phyloP scores from a whole-genome alignment of 1,139 yeast species.

The Yamadazyma jaroonii region DNA sequence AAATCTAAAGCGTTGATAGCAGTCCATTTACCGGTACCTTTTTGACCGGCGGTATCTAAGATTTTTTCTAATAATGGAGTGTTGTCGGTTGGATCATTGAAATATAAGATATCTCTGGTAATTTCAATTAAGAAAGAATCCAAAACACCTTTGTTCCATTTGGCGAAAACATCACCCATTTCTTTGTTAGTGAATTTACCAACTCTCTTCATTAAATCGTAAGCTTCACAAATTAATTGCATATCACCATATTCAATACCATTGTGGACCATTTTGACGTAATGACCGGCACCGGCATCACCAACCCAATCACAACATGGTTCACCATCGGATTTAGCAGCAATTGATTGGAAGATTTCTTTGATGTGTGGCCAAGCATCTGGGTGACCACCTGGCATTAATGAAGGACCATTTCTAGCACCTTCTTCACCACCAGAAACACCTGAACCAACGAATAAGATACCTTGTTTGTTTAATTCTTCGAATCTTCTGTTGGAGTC shows the following conservation, averaged over 20 bases:
- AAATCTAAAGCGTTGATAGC: slow-evolving; percentile 96
- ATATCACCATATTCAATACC: slow-evolving; percentile 99
- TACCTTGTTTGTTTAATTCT: slow-evolving; percentile 83
- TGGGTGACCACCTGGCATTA: slow-evolving; percentile 99
- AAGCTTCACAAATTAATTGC: slow-evolving; percentile 98
- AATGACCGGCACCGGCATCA: slow-evolving; percentile 98
- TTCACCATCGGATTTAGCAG: slow-evolving; percentile 97
- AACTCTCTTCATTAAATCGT: slow-evolving; percentile 91
- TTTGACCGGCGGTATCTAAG: slow-evolving; percentile 96
- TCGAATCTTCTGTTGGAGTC: slow-evolving; percentile 96
- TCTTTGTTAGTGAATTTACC: slow-evolving; percentile 90
- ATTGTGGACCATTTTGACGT: slow-evolving; percentile 99
- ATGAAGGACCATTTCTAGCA: slow-evolving; percentile 98
- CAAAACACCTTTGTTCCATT: slow-evolving; percentile 97
- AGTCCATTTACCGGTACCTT: slow-evolving; percentile 99
- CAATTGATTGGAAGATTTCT: slow-evolving; percentile 91
- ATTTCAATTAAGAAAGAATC: slow-evolving; percentile 97
- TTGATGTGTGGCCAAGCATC: slow-evolving; percentile 99
- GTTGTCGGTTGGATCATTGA: slow-evolving; percentile 82
- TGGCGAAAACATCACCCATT: slow-evolving; percentile 86
- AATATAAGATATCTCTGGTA: slow-evolving; percentile 91
- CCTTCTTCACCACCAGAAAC: slow-evolving; percentile 99
- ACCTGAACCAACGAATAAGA: slow-evolving; percentile 96
- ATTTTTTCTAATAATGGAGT: slow-evolving; percentile 94
- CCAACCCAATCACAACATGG: slow-evolving; percentile 99